These are phyloP conservation scores for Anaeromyces robustus DNA, from an alignment of 192 early-diverging fungal genomes.

Conservation along the genomic window DNA sequence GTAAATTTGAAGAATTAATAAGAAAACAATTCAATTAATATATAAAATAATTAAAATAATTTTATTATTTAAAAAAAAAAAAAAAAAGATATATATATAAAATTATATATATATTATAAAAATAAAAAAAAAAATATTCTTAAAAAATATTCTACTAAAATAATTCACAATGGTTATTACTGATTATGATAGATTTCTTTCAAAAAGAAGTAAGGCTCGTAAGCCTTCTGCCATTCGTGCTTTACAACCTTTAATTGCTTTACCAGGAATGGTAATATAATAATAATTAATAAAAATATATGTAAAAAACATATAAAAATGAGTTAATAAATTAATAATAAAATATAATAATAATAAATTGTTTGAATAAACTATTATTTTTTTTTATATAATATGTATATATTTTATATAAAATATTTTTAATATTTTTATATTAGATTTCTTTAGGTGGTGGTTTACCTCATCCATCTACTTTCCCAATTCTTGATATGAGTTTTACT, in stretches of 20 bases:
- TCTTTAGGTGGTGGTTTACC: constrained; percentile 58
- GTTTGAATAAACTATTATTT: neutral
- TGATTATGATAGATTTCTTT: constrained; percentile 22
- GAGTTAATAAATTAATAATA: too few species aligned
- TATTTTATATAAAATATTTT: too few species aligned
- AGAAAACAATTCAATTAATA: too few species aligned
- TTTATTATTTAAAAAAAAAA: too few species aligned
- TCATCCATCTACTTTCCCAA: constrained; percentile 47
- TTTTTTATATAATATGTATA: neutral
- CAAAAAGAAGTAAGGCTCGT: constrained; percentile 10
- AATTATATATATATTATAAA: too few species aligned
- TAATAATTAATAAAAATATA: neutral
- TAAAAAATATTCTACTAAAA: too few species aligned
- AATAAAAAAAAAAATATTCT: too few species aligned
- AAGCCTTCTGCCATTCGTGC: constrained; percentile 30
- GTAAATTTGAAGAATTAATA: too few species aligned
- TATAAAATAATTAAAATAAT: too few species aligned
- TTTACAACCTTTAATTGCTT: constrained; percentile 12
- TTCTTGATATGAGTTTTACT: constrained; percentile 19
- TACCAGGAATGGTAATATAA: constrained; percentile 23
- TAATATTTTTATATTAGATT: constrained; percentile 9
- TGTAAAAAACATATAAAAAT: too few species aligned
- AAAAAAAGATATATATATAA: too few species aligned
- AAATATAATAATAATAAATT: too few species aligned
- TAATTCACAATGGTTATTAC: neutral